Evolutionary conservation across 768 basidiomycete species (phyloP).

Genomic region (Pisolithus orientalis): DNA sequence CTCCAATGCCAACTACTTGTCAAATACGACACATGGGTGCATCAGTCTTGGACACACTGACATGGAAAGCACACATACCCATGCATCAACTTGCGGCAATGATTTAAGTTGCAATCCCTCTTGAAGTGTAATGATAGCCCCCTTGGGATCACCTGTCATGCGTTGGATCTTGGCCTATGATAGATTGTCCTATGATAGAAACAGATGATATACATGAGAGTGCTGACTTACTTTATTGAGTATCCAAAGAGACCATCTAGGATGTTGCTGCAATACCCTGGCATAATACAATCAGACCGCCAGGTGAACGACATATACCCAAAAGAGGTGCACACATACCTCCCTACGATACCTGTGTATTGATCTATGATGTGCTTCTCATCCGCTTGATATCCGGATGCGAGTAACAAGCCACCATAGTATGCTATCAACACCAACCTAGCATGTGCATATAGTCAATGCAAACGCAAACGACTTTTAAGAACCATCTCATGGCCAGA

Average conservation of each 20-base stretch:
- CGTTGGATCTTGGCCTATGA: conserved; percentile 64
- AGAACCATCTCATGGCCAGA: no score
- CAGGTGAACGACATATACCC: neutral
- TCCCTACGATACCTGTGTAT: conserved; percentile 59
- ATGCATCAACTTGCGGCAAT: conserved; percentile 64
- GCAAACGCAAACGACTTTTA: neutral
- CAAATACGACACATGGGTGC: neutral
- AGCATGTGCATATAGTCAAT: neutral
- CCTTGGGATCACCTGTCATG: conserved; percentile 54
- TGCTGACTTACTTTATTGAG: conserved; percentile 49
- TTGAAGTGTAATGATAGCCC: conserved; percentile 52
- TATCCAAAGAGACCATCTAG: conserved; percentile 67
- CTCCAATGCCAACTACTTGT: conserved; percentile 61
- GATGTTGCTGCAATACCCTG: conserved; percentile 54
- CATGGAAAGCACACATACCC: conserved; percentile 33
- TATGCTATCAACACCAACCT: conserved; percentile 80
- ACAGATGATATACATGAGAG: neutral
- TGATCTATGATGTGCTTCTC: conserved; percentile 56
- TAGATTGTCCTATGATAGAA: neutral
- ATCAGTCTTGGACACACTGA: conserved; percentile 5
- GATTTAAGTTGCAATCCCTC: conserved; percentile 43
- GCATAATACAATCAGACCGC: neutral
- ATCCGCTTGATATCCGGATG: conserved; percentile 41
- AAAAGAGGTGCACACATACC: conserved; percentile 33
- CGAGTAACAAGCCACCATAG: conserved; percentile 53